phyloP scores from a whole-genome alignment of 331 rosid genomes.

The Quercus lobata region DNA sequence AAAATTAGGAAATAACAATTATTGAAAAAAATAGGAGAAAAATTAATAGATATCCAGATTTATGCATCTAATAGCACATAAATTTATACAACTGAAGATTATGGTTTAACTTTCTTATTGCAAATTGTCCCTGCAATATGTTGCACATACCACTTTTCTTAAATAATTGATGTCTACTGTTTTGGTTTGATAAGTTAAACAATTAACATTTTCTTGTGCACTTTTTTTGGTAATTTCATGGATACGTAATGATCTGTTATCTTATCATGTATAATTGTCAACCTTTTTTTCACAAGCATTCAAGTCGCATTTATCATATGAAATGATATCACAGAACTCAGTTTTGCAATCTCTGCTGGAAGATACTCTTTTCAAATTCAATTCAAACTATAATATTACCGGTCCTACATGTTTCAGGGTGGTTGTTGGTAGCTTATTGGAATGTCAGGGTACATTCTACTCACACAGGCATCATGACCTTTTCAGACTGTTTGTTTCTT shows the following conservation, averaged over 20 bases:
- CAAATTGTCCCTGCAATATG: no score
- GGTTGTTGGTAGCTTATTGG: constrained; percentile 52
- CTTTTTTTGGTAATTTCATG: neutral
- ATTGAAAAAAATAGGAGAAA: no score
- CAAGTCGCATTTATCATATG: neutral
- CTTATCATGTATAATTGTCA: neutral
- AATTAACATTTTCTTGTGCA: neutral
- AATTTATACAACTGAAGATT: no score
- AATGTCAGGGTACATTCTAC: constrained; percentile 24
- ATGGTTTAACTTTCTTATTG: no score
- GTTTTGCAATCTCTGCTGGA: constrained; percentile 5
- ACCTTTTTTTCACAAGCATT: neutral
- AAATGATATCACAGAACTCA: neutral
- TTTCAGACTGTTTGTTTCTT: constrained; percentile 67
- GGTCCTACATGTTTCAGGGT: constrained; percentile 54
- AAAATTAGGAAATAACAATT: neutral
- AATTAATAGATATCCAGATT: no score
- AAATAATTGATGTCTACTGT: no score
- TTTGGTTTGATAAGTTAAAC: no score
- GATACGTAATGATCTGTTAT: neutral
- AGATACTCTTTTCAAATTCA: constrained; percentile 13
- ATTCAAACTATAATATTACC: constrained; percentile 3
- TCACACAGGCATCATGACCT: constrained; percentile 38
- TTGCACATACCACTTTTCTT: no score
- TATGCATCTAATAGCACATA: no score